phyloP scores from a whole-genome alignment of 306 rosid genomes.

The Cicer arietinum region DNA sequence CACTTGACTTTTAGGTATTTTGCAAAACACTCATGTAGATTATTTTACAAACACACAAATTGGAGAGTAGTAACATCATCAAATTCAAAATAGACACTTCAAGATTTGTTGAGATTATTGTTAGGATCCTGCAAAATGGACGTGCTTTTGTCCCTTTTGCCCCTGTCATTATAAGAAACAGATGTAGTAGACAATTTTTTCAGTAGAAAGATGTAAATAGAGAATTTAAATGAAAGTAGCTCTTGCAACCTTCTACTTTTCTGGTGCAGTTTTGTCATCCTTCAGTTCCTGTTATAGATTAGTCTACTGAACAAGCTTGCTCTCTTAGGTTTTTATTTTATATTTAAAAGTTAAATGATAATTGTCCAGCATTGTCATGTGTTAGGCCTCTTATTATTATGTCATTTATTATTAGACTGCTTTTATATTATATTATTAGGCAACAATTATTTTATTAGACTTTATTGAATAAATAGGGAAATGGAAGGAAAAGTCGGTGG shows the following conservation, averaged over 20 bases:
- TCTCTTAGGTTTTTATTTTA: no score
- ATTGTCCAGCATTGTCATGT: no score
- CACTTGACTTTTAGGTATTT: slow-evolving; percentile 27
- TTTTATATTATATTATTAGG: neutral
- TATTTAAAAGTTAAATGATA: no score
- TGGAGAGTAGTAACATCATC: slow-evolving; percentile 12
- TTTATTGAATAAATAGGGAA: neutral
- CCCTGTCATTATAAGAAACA: slow-evolving; percentile 23
- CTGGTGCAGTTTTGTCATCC: slow-evolving; percentile 25
- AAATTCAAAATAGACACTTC: neutral
- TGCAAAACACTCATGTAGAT: slow-evolving; percentile 8
- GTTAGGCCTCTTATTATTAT: neutral
- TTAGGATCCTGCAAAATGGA: slow-evolving; percentile 39
- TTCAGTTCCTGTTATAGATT: neutral
- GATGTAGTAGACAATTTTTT: slow-evolving; percentile 15
- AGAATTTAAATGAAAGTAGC: slow-evolving; percentile 32
- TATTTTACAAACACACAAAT: slow-evolving; percentile 35
- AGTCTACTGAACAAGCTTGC: no score
- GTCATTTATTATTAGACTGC: neutral
- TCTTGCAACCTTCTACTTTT: slow-evolving; percentile 34
- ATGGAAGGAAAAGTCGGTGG: neutral
- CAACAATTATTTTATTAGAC: neutral
- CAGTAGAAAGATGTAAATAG: slow-evolving; percentile 35
- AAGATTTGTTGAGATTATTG: slow-evolving; percentile 22
- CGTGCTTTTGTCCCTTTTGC: slow-evolving; percentile 6